Evolutionary conservation across 352 stramenopile genomes (phyloP), one percentile per base, ranked within the genome.

Genomic region (Paralagenidium karlingii): DNA sequence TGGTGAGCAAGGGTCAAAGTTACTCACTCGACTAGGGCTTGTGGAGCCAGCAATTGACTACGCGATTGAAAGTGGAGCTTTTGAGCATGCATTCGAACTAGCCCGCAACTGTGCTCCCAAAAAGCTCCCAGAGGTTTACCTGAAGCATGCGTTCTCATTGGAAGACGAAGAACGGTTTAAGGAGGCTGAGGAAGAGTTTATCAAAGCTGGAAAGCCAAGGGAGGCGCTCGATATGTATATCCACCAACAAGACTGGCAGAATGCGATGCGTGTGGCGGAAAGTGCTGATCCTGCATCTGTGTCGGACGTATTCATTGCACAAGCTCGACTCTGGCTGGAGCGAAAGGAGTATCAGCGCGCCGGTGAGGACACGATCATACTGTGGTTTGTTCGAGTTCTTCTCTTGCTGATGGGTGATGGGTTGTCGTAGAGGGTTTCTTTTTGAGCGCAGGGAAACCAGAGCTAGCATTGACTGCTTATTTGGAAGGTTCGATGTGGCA

Each of bases 141-240:
- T 96, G 18, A 96, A 97, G 54, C 82, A 95, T 43, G 90, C 86
- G 9, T 45, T 96, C 12, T 95, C 92, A 39, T 58, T 97, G 1
- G 88, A 97, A 27, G 88, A 97, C 36, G 84, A 97, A 40, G 89
- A 96, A 46, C 65, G 73, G 0, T 97, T 96, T 45, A 87, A 89
- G 34, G 88, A 96, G 38, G 89, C 84, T 5, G 86, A 96, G 46
- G 66, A 77, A 16, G 84, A 95, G 40, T 96, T 96, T 45, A 90
- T 96, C 43, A 86, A 93, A 40, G 87, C 87, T 11, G 68, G 73
- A 0, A 97, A 96, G 43, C 88, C 86, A 0, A 69, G 84, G 18
- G 90, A 97, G 58, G 91, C 91, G 8, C 81, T 97, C 38, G 90
- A 97, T 31, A 97, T 97, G 91, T 97, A 96, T 45, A 68, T 96